Evolutionary conservation across 768 basidiomycete species (phyloP).

Genomic region (Melanogaster broomeanus): DNA sequence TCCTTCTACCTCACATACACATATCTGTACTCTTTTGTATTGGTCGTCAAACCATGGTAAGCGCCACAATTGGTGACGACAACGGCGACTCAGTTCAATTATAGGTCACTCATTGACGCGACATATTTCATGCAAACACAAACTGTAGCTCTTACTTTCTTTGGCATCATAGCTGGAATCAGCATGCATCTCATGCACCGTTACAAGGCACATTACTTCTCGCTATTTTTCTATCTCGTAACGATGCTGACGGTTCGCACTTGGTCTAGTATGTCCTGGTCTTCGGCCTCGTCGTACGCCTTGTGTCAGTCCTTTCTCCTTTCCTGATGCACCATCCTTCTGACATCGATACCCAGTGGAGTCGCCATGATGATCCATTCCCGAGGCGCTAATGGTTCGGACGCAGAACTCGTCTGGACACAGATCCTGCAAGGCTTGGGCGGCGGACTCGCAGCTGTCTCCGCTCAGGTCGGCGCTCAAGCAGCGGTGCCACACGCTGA

Average conservation of each 20-base stretch:
- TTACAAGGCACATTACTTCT: conserved; percentile 47
- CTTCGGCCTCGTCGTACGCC: conserved; percentile 57
- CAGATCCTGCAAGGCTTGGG: conserved; percentile 77
- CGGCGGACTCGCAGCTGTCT: conserved; percentile 65
- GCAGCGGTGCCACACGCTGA: conserved; percentile 65
- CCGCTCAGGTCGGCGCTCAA: conserved; percentile 62
- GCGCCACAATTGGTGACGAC: not conserved
- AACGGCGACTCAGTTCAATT: conserved; percentile 5
- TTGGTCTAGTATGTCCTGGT: conserved; percentile 48
- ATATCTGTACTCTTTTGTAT: conserved; percentile 71
- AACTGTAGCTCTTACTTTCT: conserved; percentile 60
- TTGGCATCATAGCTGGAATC: conserved; percentile 60
- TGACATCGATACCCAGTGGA: conserved; percentile 39
- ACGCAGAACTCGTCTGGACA: conserved; percentile 59
- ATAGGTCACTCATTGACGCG: conserved; percentile 54
- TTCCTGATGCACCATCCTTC: not conserved
- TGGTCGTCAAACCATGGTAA: conserved; percentile 52
- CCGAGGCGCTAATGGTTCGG: conserved; percentile 57
- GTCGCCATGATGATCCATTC: conserved; percentile 72
- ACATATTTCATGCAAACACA: conserved; percentile 67
- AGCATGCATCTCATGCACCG: conserved; percentile 53
- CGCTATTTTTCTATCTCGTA: not conserved
- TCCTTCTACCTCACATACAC: conserved; percentile 71
- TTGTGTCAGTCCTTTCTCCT: conserved; percentile 37
- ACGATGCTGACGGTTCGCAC: not conserved